phyloP scores from a whole-genome alignment of 768 basidiomycete genomes.

The Phylloporus sp. region DNA sequence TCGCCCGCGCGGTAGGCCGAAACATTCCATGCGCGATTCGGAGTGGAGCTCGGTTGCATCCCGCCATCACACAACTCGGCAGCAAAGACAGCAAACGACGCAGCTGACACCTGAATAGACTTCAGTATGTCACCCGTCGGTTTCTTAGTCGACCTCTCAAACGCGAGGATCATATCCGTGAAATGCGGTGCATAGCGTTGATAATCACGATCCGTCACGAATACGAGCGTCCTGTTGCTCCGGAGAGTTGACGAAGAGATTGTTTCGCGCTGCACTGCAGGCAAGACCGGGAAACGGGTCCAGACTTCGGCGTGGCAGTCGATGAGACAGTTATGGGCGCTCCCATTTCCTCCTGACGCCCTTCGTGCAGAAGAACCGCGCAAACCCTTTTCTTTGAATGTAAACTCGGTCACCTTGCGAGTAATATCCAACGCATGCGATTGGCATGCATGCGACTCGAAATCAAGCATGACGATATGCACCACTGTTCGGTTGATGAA shows the following conservation, averaged over 20 bases:
- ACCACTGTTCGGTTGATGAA: conserved; percentile 38
- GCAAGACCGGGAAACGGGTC: conserved; percentile 55
- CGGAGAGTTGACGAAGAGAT: conserved; percentile 33
- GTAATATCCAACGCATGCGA: conserved; percentile 51
- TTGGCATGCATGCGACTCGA: conserved; percentile 24
- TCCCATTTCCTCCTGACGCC: conserved; percentile 5
- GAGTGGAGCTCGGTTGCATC: neutral
- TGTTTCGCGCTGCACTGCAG: conserved; percentile 46
- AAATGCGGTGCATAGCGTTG: conserved; percentile 41
- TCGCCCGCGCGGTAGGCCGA: conserved; percentile 48
- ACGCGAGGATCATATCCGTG: conserved; percentile 37
- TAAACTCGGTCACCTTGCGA: conserved; percentile 50
- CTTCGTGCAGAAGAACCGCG: conserved; percentile 13
- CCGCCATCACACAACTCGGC: conserved; percentile 5
- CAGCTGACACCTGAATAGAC: conserved; percentile 32
- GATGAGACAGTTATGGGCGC: conserved; percentile 46
- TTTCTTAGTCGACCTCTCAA: conserved; percentile 49
- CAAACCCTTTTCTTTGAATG: conserved; percentile 42
- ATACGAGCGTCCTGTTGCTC: conserved; percentile 35
- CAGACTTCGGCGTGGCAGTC: conserved; percentile 55
- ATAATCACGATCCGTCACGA: conserved; percentile 38
- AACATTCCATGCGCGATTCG: conserved; percentile 20
- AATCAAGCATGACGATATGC: conserved; percentile 41
- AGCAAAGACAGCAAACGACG: conserved; percentile 28
- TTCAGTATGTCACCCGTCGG: conserved; percentile 44